Evolutionary conservation across 768 basidiomycete genomes (phyloP).

Genomic region (Leccinum broughii): DNA sequence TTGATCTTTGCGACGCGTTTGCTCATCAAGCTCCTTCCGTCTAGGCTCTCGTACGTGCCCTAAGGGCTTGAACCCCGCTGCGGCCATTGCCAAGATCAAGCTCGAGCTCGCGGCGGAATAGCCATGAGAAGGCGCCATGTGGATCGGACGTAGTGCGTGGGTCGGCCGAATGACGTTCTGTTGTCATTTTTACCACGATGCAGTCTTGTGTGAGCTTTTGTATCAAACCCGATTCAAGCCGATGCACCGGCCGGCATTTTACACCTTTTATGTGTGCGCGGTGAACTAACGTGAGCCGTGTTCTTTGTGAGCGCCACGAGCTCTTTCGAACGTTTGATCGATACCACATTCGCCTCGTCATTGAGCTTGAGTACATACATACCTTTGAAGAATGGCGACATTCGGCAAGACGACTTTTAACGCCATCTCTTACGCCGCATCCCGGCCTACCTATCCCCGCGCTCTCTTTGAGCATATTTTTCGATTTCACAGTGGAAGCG

Average conservation of each 20-base stretch:
- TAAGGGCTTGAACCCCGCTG: constrained; percentile 92
- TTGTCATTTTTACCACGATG: constrained; percentile 2
- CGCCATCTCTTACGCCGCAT: constrained; percentile 62
- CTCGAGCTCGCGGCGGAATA: constrained; percentile 81
- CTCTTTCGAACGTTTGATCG: neutral
- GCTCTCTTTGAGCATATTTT: constrained; percentile 64
- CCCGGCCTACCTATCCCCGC: constrained; percentile 72
- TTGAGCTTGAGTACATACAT: neutral
- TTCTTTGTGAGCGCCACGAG: neutral
- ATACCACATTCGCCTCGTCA: neutral
- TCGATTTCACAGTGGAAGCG: constrained; percentile 47
- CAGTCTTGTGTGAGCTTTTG: neutral
- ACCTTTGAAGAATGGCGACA: constrained; percentile 56
- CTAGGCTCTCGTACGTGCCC: constrained; percentile 92
- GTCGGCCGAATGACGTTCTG: neutral
- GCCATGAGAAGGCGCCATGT: neutral
- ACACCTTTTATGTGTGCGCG: neutral
- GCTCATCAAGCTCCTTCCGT: neutral
- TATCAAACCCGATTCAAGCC: neutral
- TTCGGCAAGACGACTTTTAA: constrained; percentile 75
- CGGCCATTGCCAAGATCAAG: constrained; percentile 93
- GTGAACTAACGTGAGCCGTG: neutral
- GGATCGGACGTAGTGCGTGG: constrained; percentile 2
- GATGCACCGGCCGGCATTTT: neutral
- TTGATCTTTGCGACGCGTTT: neutral